These are phyloP conservation scores for Pythium periplocum DNA, from an alignment of 352 stramenopile genomes.

Conservation along the genomic window DNA sequence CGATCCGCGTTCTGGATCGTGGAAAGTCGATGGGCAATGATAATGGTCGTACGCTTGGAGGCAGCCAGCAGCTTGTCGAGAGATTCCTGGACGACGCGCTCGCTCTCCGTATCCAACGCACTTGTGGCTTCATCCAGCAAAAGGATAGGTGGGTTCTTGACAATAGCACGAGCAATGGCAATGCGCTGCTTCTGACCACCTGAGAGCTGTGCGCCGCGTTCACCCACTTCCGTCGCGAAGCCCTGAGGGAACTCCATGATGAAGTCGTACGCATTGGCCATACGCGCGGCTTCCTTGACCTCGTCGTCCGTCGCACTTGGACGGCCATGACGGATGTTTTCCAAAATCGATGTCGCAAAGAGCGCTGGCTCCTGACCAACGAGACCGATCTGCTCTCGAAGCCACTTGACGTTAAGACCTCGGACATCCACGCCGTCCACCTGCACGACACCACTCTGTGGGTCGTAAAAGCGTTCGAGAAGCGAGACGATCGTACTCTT, in stretches of 20 bases:
- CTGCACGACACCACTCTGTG: slow-evolving; percentile 14
- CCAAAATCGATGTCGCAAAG: slow-evolving; percentile 63
- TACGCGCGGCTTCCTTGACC: slow-evolving; percentile 50
- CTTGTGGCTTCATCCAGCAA: too few species aligned
- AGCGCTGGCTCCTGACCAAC: slow-evolving; percentile 88
- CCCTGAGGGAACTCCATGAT: slow-evolving; percentile 70
- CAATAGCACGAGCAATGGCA: slow-evolving; percentile 34
- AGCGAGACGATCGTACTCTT: slow-evolving; percentile 29
- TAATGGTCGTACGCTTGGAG: slow-evolving; percentile 74
- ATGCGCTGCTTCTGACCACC: too few species aligned
- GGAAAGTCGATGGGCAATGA: slow-evolving; percentile 90
- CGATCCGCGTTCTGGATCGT: slow-evolving; percentile 91
- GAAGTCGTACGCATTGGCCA: slow-evolving; percentile 75
- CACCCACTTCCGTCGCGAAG: slow-evolving; percentile 84
- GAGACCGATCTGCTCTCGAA: slow-evolving; percentile 56
- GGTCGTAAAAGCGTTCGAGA: slow-evolving; percentile 36
- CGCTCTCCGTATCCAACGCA: too few species aligned
- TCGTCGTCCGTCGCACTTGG: slow-evolving; percentile 57
- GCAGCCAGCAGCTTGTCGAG: slow-evolving; percentile 43
- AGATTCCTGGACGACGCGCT: slow-evolving; percentile 42
- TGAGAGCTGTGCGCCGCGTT: slow-evolving; percentile 13
- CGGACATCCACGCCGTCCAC: slow-evolving; percentile 37
- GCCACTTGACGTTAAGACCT: slow-evolving; percentile 37
- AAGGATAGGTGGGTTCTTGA: slow-evolving; percentile 51
- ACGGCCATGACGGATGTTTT: slow-evolving; percentile 73